These are phyloP conservation scores for Paramecium biaurelia DNA, from an alignment of 73 alveolate genomes.

Conservation along the genomic window DNA sequence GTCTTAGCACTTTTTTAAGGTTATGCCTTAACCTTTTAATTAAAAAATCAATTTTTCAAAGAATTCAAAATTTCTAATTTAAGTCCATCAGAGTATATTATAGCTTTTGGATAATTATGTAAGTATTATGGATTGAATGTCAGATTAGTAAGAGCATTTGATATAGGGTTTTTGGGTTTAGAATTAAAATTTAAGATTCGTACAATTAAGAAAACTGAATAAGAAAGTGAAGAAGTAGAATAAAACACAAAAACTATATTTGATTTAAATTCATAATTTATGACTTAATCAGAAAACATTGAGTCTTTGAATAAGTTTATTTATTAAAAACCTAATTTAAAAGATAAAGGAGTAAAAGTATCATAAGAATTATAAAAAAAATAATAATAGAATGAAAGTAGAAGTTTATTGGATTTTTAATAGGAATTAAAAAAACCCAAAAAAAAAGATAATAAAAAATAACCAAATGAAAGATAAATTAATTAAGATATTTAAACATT, in stretches of 20 bases:
- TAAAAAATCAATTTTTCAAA: neutral
- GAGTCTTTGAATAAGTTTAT: neutral
- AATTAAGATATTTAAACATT: neutral
- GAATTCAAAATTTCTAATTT: neutral
- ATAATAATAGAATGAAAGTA: neutral
- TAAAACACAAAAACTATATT: neutral
- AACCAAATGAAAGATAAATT: neutral
- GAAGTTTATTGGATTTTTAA: neutral
- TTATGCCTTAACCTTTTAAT: neutral
- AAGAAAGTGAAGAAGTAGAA: neutral
- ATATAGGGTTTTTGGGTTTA: conserved; percentile 28
- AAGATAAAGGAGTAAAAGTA: neutral
- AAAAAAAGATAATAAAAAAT: neutral
- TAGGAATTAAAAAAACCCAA: neutral
- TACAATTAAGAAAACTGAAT: neutral
- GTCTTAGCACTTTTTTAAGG: neutral
- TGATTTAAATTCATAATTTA: neutral
- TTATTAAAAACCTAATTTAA: neutral
- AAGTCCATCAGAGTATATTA: neutral
- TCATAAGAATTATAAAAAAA: too few relatives aligned
- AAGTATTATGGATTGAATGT: neutral
- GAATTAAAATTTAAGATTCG: conserved; percentile 16
- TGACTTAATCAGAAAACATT: neutral
- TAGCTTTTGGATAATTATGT: neutral
- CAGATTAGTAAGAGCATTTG: conserved; percentile 39